phyloP scores from a whole-genome alignment of 108 stramenopile genomes.

The Pelagomonas calceolata region DNA sequence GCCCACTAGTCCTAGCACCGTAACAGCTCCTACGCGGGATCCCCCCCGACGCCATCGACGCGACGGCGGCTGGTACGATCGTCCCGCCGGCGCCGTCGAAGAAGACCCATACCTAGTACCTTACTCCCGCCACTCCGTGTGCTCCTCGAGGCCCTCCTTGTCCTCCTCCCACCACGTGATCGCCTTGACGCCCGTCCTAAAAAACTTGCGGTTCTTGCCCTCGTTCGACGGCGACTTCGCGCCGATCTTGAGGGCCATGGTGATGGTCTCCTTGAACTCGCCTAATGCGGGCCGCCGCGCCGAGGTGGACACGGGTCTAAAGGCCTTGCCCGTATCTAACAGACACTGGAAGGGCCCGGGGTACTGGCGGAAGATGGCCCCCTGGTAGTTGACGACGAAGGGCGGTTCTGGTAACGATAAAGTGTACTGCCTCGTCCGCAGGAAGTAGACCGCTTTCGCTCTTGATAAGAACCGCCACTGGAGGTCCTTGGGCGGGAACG shows the following conservation, averaged over 20 bases:
- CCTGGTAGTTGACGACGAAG: slow-evolving; percentile 84
- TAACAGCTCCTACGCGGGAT: too few relatives aligned
- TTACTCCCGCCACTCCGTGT: background rate
- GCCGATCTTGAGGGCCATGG: slow-evolving; percentile 62
- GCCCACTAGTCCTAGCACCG: too few relatives aligned
- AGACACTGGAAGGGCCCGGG: slow-evolving; percentile 80
- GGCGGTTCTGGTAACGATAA: slow-evolving; percentile 47
- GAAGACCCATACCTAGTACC: too few relatives aligned
- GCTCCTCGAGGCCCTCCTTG: slow-evolving; percentile 30
- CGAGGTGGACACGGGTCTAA: slow-evolving; percentile 53
- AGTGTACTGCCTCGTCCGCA: slow-evolving; percentile 82
- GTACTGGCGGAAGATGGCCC: slow-evolving; percentile 80
- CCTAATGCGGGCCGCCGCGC: slow-evolving; percentile 64
- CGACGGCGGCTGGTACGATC: too few relatives aligned
- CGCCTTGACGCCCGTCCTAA: slow-evolving; percentile 74
- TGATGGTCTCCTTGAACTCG: slow-evolving; percentile 76
- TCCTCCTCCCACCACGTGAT: slow-evolving; percentile 86
- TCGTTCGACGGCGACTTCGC: too few relatives aligned
- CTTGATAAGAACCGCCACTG: slow-evolving; percentile 73
- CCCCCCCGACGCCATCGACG: too few relatives aligned
- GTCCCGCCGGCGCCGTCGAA: too few relatives aligned
- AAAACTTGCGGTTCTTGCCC: slow-evolving; percentile 56
- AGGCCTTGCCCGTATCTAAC: slow-evolving; percentile 72
- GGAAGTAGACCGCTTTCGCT: slow-evolving; percentile 76
- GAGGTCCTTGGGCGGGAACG: slow-evolving; percentile 73